Evolutionary conservation across 2,329 filamentous ascomycete species (phyloP).

Genomic region (Arthrobotrys sphaeroides): DNA sequence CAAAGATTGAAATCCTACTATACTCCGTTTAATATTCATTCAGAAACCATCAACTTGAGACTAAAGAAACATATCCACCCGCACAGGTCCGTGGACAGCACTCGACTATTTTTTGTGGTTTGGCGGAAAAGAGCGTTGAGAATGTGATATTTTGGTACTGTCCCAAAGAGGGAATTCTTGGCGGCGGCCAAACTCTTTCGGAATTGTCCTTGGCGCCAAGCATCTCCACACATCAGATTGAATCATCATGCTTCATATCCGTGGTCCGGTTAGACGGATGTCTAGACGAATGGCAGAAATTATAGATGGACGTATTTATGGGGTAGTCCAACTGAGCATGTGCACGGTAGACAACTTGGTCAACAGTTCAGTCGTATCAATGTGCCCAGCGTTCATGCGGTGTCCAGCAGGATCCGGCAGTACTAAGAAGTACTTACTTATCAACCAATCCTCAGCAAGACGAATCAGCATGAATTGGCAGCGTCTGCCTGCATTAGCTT

Average conservation of each 20-base stretch:
- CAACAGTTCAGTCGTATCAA: no score
- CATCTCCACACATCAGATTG: neutral
- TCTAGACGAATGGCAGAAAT: neutral
- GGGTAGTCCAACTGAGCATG: no score
- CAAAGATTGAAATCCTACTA: no score
- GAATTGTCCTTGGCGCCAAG: neutral
- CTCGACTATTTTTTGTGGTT: neutral
- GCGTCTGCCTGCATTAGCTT: constrained; percentile 15
- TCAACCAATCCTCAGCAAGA: constrained; percentile 1
- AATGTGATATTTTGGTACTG: neutral
- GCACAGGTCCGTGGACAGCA: no score
- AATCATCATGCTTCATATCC: neutral
- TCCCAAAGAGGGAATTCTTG: neutral
- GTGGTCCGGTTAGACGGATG: neutral
- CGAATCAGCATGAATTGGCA: neutral
- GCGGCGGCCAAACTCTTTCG: neutral
- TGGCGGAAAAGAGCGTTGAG: neutral
- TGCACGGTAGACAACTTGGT: no score
- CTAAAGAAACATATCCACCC: no score
- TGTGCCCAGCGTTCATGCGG: no score
- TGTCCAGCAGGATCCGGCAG: neutral
- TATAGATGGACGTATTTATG: no score
- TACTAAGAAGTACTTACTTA: no score
- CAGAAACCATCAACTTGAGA: no score
- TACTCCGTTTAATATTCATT: no score